Evolutionary conservation across 176 grass and related monocot genomes (phyloP).

Genomic region (Paspalum vaginatum): DNA sequence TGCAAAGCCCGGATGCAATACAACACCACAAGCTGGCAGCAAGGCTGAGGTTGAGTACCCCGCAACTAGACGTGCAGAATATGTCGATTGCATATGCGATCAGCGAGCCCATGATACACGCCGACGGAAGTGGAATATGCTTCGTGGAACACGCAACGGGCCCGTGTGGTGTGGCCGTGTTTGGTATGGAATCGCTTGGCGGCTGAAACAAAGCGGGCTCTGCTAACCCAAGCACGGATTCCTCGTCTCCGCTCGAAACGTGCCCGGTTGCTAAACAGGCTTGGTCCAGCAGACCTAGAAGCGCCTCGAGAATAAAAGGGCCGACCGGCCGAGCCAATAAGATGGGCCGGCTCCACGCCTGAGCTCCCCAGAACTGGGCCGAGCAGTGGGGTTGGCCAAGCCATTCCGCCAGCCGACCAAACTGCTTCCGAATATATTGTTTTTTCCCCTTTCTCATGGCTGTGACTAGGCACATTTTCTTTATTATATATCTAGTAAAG

Average conservation of each 20-base stretch:
- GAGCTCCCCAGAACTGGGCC: neutral
- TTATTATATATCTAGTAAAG: too few relatives aligned
- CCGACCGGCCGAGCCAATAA: neutral
- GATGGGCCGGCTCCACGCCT: neutral
- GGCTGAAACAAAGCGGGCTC: neutral
- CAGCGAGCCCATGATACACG: neutral
- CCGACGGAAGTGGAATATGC: neutral
- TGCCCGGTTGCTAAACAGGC: neutral
- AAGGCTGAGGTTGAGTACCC: neutral
- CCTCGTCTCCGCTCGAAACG: neutral
- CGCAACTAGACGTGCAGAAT: neutral
- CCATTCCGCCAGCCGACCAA: too few relatives aligned
- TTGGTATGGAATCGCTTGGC: conserved; percentile 7
- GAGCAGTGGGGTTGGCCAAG: neutral
- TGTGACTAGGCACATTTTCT: too few relatives aligned
- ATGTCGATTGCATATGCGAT: neutral
- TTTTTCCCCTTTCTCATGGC: too few relatives aligned
- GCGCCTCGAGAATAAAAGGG: neutral
- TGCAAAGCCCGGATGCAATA: too few relatives aligned
- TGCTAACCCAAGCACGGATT: neutral
- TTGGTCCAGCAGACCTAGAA: neutral
- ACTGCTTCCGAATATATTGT: too few relatives aligned
- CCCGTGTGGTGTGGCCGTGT: neutral
- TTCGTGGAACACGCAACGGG: neutral
- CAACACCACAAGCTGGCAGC: neutral